Conservation (phyloP, 2,329 filamentous ascomycete species). For the Fusarium devonianum region DNA sequence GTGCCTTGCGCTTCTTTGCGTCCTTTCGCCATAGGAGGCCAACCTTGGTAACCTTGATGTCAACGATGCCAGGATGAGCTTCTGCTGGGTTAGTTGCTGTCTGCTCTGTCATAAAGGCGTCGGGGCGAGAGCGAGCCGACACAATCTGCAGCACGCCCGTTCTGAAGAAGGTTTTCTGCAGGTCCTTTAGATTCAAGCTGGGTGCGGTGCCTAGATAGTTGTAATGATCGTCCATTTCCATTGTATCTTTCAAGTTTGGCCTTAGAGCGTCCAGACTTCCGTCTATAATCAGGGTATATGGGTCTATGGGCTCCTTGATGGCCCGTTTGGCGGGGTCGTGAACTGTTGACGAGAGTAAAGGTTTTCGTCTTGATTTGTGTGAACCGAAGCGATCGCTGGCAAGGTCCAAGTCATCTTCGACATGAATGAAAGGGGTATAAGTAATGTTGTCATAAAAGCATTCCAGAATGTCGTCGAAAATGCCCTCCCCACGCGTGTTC, state of each 20-base stretch:
- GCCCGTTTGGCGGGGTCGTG: constrained; percentile 62
- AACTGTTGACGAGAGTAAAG: constrained; percentile 70
- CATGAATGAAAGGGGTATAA: constrained; percentile 97
- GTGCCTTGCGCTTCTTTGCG: constrained; percentile 87
- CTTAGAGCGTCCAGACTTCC: constrained; percentile 82
- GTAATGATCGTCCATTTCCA: constrained; percentile 91
- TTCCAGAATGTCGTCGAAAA: constrained; percentile 91
- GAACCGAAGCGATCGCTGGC: constrained; percentile 76
- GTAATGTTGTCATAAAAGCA: constrained; percentile 99
- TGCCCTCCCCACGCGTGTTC: constrained; percentile 88
- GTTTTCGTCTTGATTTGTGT: constrained; percentile 75
- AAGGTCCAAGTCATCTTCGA: constrained; percentile 88
- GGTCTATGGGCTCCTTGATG: constrained; percentile 87
- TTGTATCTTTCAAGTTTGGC: constrained; percentile 88
- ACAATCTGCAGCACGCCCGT: constrained; percentile 95
- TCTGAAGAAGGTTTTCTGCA: constrained; percentile 89
- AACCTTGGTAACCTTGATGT: constrained; percentile 97
- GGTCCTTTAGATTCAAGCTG: constrained; percentile 78
- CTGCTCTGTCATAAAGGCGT: constrained; percentile 91
- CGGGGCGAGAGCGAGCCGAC: constrained; percentile 88
- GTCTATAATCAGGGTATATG: constrained; percentile 93
- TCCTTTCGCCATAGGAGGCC: constrained; percentile 95
- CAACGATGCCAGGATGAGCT: constrained; percentile 89
- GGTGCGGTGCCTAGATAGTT: constrained; percentile 80
- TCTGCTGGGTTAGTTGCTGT: constrained; percentile 85